Base-by-base conservation (phyloP, 768 basidiomycete genomes). In the Tricholoma hemisulphureum region DNA sequence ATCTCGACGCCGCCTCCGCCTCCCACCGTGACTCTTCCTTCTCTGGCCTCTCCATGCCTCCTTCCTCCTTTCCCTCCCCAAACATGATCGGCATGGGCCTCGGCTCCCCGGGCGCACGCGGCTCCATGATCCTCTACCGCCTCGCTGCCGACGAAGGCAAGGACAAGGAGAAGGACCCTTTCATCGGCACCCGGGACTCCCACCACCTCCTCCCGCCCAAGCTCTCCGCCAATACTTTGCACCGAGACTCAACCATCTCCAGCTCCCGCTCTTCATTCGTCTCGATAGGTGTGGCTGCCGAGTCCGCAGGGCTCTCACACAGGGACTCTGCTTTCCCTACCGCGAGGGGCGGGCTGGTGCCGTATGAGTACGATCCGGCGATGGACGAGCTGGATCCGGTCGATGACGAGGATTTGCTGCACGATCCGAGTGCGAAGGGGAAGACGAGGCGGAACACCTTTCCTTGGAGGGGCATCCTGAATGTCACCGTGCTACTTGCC, bases 401-500 rank as follows among this genome's bases (percentile, higher is more conserved):
- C 1, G 88, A 90, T 67, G 87, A 87, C 14, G 93, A 94, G 64
- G 93, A 95, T 65, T 68, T 82, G 20, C 69, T 95, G 32, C 90
- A 95, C 65, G 85, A 89, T 58, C 85, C 80, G 3, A 75, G 75
- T 11, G 67, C 69, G 10, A 67, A 70, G n/a, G 69, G 67, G 18
- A 65, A 77, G 26, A 70, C 63, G 14, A 53, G 66, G 7, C 58
- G 66, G 35, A 66, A 66, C 14, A 69, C 63, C 39, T 79, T 80
- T 63, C 77, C 79, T 7, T 80, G 76, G 78, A 67, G 78, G 31
- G 74, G 76, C 3, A 45, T 91, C 3, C 59, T 82, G 58, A 97
- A 97, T 73, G 69, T 96, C 51, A 73, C 81, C 26, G 82, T 91
- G 51, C 77, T 98, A 23, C 0, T 87, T 32, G 1, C 86, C 18